These are phyloP conservation scores for Oropetium thomaeum DNA, from an alignment of 176 grass and related monocot genomes.

Conservation along the genomic window DNA sequence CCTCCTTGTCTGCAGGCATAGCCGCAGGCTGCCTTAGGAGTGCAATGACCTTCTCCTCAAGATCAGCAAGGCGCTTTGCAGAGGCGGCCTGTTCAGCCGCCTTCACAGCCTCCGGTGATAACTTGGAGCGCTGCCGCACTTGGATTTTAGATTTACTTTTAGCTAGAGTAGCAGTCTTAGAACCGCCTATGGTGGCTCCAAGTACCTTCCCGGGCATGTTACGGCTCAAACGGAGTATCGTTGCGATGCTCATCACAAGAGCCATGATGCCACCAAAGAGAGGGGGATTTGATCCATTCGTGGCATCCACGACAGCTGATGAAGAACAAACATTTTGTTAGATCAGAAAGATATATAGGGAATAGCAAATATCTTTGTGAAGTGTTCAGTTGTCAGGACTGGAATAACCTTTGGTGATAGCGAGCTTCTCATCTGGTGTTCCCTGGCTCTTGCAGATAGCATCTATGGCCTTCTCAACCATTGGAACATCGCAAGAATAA, in stretches of 20 bases:
- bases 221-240: conserved; percentile 62
- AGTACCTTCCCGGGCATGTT: conserved; percentile 57
- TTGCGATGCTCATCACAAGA: conserved; percentile 74
- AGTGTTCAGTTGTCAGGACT: neutral
- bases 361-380: neutral
- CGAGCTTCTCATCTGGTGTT: conserved; percentile 56
- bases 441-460: conserved; percentile 57
- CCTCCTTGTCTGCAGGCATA: conserved; percentile 69
- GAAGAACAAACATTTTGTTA: conserved; percentile 7
- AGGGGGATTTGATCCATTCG: conserved; percentile 51
- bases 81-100: conserved; percentile 30
- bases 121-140: conserved; percentile 9
- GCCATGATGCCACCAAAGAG: conserved; percentile 65
- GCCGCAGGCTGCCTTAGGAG: conserved; percentile 44
- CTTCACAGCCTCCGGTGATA: conserved; percentile 23
- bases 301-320: conserved; percentile 50
- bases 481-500: conserved; percentile 74
- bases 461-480: conserved; percentile 81
- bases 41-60: conserved; percentile 75
- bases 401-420: conserved; percentile 71
- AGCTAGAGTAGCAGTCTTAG: neutral
- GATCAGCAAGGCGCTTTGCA: conserved; percentile 62
- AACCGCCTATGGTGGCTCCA: conserved; percentile 24
- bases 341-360: neutral
- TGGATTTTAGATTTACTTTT: conserved; percentile 23